phyloP scores from a whole-genome alignment of 331 rosid genomes.

The Saraca asoca region DNA sequence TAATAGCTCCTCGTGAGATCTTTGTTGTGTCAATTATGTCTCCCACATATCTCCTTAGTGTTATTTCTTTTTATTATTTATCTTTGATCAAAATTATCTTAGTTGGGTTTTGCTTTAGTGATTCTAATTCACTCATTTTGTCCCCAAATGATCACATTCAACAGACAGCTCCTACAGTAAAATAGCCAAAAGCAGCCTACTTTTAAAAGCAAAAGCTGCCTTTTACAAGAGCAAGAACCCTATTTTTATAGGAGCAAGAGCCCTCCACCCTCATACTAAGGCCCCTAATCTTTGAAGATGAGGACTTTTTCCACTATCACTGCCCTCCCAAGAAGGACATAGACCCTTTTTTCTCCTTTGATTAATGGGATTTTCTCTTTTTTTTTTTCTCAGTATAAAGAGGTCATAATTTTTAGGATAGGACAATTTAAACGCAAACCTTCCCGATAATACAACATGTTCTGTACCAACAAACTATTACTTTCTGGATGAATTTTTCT shows the following conservation, averaged over 20 bases:
- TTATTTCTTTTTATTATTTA: slow-evolving; percentile 3
- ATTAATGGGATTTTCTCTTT: no score
- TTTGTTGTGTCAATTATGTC: slow-evolving; percentile 51
- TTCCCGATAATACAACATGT: no score
- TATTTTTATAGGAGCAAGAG: not conserved
- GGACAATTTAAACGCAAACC: no score
- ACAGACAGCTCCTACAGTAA: slow-evolving; percentile 45
- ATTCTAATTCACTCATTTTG: slow-evolving; percentile 53
- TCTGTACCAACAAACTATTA: no score
- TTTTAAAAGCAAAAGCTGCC: slow-evolving; percentile 64
- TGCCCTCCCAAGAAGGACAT: slow-evolving; percentile 28
- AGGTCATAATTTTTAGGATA: no score
- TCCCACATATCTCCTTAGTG: slow-evolving; percentile 13
- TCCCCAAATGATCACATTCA: slow-evolving; percentile 51
- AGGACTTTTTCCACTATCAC: slow-evolving; percentile 30
- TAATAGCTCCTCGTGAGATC: slow-evolving; percentile 52
- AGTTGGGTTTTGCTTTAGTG: slow-evolving; percentile 53
- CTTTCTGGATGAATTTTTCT: no score
- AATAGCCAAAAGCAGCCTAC: slow-evolving; percentile 56
- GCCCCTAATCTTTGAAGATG: not conserved
- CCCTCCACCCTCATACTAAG: no score
- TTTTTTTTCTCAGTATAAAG: not conserved
- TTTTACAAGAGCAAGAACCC: not conserved
- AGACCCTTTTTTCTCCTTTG: slow-evolving; percentile 31
- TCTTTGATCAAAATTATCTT: slow-evolving; percentile 29